A percentile compares a stretch with the other conserved stretches of the same genome.
Conservation (phyloP, 257 asterid species). For the Hygrophila difformis region DNA sequence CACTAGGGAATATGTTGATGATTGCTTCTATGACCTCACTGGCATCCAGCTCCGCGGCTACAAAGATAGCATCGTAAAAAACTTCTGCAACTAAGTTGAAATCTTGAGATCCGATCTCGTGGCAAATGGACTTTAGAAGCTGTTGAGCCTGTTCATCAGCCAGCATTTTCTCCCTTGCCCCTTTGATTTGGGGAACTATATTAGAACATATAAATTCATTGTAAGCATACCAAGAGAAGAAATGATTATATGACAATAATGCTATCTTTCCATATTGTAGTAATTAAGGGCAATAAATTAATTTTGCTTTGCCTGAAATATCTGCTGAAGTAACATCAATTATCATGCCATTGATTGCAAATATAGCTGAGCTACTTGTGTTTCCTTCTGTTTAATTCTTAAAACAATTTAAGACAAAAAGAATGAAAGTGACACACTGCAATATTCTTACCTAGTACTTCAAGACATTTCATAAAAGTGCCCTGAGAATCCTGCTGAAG, state of each 20-base stretch:
- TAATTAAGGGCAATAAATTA: no score
- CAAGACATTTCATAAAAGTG: neutral
- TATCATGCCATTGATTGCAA: no score
- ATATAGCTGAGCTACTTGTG: no score
- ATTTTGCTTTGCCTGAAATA: no score
- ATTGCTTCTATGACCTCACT: conserved; percentile 7
- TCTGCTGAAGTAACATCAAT: no score
- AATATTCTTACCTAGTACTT: neutral
- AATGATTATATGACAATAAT: no score
- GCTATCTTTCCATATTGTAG: no score
- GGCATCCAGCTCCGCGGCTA: conserved; percentile 10
- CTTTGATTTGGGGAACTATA: neutral
- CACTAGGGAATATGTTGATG: neutral
- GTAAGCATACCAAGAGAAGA: no score
- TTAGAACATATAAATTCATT: neutral
- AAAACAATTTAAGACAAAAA: no score
- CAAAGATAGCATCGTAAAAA: neutral
- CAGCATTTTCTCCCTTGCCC: neutral
- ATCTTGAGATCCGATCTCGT: neutral
- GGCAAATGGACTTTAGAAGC: conserved; percentile 10
- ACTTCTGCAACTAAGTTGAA: neutral
- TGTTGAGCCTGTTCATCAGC: neutral
- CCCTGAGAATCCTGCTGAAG: no score
- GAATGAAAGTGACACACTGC: no score
- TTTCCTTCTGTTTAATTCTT: no score